Evolutionary conservation across 768 basidiomycete genomes (phyloP).

Genomic region (Hebeloma cylindrosporum): DNA sequence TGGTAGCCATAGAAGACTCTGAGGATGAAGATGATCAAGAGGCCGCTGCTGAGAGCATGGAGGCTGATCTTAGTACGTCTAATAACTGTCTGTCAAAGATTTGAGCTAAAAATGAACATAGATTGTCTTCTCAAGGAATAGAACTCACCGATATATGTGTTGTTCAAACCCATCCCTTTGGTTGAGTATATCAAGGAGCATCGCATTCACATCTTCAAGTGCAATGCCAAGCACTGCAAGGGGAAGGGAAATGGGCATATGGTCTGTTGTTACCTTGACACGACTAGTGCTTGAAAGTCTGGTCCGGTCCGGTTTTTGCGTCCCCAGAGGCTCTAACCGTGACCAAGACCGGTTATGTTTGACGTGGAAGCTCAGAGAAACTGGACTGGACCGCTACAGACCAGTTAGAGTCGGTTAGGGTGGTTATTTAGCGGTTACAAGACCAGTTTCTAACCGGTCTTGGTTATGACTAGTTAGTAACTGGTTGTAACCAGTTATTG

Average conservation of each 20-base stretch:
- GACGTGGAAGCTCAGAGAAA: not conserved
- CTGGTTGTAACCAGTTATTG: too few relatives aligned
- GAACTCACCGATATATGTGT: constrained; percentile 6
- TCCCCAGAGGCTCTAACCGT: not conserved
- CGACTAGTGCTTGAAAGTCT: not conserved
- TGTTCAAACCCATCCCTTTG: constrained; percentile 2
- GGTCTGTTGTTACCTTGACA: too few relatives aligned
- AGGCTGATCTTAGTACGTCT: constrained; percentile 1
- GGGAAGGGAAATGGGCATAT: too few relatives aligned
- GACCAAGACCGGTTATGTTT: constrained; percentile 1
- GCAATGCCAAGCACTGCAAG: too few relatives aligned
- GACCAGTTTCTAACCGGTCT: too few relatives aligned
- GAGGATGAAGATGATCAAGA: constrained; percentile 1
- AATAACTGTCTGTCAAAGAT: not conserved
- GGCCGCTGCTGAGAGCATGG: not conserved
- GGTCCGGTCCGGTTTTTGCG: constrained; percentile 3
- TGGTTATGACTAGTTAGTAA: too few relatives aligned
- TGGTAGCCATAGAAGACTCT: not conserved
- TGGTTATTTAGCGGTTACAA: too few relatives aligned
- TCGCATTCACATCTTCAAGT: not conserved
- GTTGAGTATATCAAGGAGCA: constrained; percentile 3
- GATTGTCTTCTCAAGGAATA: constrained; percentile 3
- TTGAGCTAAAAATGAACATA: not conserved
- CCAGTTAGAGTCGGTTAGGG: too few relatives aligned
- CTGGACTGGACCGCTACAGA: not conserved